Evolutionary conservation across 164 flowering plant species (phyloP).

Genomic region (Liquidambar formosana): DNA sequence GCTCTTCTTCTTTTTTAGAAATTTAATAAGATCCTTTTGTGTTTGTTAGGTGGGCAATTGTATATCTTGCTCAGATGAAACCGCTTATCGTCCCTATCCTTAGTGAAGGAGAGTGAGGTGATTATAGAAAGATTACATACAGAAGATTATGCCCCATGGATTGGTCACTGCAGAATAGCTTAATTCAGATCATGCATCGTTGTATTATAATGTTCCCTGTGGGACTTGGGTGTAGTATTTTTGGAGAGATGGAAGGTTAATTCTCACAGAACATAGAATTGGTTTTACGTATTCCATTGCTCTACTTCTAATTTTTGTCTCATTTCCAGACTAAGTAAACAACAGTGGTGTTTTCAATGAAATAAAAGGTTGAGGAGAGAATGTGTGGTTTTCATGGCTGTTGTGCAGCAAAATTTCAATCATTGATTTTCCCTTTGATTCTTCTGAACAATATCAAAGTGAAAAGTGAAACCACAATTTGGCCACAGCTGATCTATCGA

Average conservation of each 20-base stretch:
- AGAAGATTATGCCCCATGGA: slow-evolving; percentile 25
- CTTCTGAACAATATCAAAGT: background rate
- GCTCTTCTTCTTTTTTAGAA: too few relatives aligned
- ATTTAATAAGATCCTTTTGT: background rate
- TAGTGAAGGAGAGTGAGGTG: slow-evolving; percentile 23
- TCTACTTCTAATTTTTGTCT: background rate
- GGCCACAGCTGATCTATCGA: too few relatives aligned
- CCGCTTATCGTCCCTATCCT: slow-evolving; percentile 57
- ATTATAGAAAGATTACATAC: background rate
- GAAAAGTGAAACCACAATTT: too few relatives aligned
- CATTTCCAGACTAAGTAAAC: background rate
- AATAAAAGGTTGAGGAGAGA: background rate
- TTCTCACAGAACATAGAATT: too few relatives aligned
- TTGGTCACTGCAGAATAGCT: slow-evolving; percentile 1
- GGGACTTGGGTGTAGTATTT: too few relatives aligned
- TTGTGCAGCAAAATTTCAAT: background rate
- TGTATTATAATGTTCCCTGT: too few relatives aligned
- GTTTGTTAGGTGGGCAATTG: slow-evolving; percentile 56
- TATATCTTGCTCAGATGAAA: slow-evolving; percentile 57
- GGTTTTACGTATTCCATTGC: background rate
- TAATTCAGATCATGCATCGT: background rate
- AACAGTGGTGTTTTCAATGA: background rate
- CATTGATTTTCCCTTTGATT: background rate
- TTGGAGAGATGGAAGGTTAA: too few relatives aligned
- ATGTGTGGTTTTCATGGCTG: background rate